Base-by-base conservation (phyloP, 2,329 filamentous ascomycete species). In the Mollisia scopiformis region DNA sequence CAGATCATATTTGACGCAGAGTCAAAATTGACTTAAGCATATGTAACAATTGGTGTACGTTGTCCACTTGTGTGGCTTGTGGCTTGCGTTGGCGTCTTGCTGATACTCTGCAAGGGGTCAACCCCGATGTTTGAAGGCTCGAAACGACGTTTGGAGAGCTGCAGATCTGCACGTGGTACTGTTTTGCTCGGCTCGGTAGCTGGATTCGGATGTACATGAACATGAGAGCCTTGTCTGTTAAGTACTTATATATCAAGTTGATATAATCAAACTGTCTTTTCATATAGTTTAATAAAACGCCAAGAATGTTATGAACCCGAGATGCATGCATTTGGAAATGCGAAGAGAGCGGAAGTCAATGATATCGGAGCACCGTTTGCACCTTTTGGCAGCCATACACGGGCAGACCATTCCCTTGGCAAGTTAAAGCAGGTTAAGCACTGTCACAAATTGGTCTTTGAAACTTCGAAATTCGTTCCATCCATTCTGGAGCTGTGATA, bases 1-100 rank as follows among this genome's bases (percentile, higher is more conserved):
- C 1, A 75, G 62, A 53, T 73, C 63, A 51, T 79, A 80, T 33
- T 62, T 66, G 1, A 77, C 76, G 78, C 78, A 80, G 28, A 47
- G 7, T 16, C 23, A 47, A 47, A 47, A 23, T 47, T 4, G 43
- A 25, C 43, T 23, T 16, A 14, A 11, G 7, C 13, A 11, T 3
- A 14, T 16, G 23, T 21, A 47, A 28, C 1, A 47, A 13, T 27
- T 25, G n/a, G n/a, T n/a, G 43, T 27, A 28, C 5, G 23, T 11
- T 16, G 13, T 25, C 25, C 10, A 14, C 5, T 27, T 27, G 23
- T n/a, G n/a, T n/a, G n/a, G n/a, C n/a, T 27, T 27, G 23, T 47
- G 11, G 23, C 43, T 47, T 47, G 43, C 13, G 41, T 46, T 46
- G 25, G 23, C 7, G 6, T 28, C 16, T 28, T 27, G 43, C 21